Percentiles rank a stretch among this genome's conserved stretches.
Conservation (phyloP, 768 basidiomycete species). For the Trametes cinnabarina region DNA sequence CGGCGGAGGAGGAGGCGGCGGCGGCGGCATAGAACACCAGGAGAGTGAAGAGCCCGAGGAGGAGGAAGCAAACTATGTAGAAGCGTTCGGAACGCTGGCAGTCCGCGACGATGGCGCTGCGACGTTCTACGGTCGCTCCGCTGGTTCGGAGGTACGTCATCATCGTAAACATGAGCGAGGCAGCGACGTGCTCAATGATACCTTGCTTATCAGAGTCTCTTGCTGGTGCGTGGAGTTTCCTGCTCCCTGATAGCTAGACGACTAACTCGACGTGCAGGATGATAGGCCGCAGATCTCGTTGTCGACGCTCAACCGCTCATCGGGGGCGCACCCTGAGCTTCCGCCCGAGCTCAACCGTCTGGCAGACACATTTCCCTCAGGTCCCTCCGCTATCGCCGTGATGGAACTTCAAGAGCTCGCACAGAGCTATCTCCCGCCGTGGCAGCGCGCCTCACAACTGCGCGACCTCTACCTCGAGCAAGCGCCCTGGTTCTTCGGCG, state of each 20-base stretch:
- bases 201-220: constrained; percentile 18
- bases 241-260: not conserved
- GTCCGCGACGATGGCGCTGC: constrained; percentile 64
- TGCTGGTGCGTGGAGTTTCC: constrained; percentile 18
- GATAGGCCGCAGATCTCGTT: constrained; percentile 9
- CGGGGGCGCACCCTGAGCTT: constrained; percentile 3
- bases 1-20: not conserved
- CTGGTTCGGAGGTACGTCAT: constrained; percentile 64
- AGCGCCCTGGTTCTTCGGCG: constrained; percentile 78
- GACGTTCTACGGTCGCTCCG: constrained; percentile 74
- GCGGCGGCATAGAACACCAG: constrained; percentile 16
- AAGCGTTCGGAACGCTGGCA: constrained; percentile 59
- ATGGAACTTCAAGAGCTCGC: constrained; percentile 48
- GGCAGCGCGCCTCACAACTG: constrained; percentile 55
- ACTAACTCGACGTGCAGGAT: constrained; percentile 3
- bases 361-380: constrained; percentile 50
- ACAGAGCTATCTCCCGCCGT: constrained; percentile 53
- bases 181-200: not conserved
- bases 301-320: not conserved
- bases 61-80: constrained; percentile 28
- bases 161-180: not conserved
- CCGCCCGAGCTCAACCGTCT: constrained; percentile 23
- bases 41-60: constrained; percentile 26
- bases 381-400: constrained; percentile 34
- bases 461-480: constrained; percentile 73